A percentile compares a stretch with the other conserved stretches of the same genome.
phyloP scores from a whole-genome alignment of 2,329 filamentous ascomycete species.

The Cercospora sp. region DNA sequence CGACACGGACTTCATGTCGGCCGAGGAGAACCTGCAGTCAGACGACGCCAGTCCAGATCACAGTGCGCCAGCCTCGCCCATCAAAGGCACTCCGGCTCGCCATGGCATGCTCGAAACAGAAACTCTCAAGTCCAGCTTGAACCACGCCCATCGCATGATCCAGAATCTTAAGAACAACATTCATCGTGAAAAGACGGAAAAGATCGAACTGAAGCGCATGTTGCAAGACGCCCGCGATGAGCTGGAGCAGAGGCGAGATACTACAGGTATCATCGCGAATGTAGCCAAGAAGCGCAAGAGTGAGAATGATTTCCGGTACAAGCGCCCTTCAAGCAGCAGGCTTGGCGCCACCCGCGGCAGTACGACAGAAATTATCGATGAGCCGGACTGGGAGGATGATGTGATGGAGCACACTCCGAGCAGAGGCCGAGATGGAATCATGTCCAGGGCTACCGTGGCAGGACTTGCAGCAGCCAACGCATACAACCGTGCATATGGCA shows the following conservation, averaged over 20 bases:
- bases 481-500: conserved; percentile 60
- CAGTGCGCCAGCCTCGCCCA: conserved; percentile 84
- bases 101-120: conserved; percentile 93
- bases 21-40: conserved; percentile 59
- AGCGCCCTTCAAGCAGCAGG: conserved; percentile 71
- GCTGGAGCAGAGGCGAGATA: conserved; percentile 63
- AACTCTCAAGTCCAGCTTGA: conserved; percentile 88
- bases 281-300: conserved; percentile 60
- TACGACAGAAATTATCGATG: conserved; percentile 74
- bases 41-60: conserved; percentile 72
- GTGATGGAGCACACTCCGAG: conserved; percentile 61
- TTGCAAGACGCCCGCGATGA: conserved; percentile 94
- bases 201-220: conserved; percentile 91
- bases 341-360: conserved; percentile 74
- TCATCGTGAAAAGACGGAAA: conserved; percentile 97
- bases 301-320: conserved; percentile 62
- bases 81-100: conserved; percentile 80
- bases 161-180: conserved; percentile 93
- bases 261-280: conserved; percentile 48
- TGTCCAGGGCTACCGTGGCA: conserved; percentile 36
- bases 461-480: conserved; percentile 61
- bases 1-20: conserved; percentile 56
- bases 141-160: conserved; percentile 94
- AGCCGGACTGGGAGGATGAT: conserved; percentile 90
- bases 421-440: conserved; percentile 39